Evolutionary conservation across 441 rosid genomes (phyloP).

Genomic region (Aquilaria agallochum): DNA sequence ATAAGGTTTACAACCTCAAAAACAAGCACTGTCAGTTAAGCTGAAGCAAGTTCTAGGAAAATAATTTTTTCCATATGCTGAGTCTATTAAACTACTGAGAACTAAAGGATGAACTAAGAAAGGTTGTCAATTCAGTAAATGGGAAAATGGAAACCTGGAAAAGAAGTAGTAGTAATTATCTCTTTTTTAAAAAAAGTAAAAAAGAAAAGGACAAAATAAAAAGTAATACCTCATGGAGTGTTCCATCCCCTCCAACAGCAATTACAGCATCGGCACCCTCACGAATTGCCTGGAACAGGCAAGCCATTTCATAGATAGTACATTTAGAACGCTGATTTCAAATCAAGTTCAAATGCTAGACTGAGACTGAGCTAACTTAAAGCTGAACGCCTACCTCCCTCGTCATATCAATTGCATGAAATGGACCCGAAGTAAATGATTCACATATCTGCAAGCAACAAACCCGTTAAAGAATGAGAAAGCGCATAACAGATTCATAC

Average conservation of each 20-base stretch:
- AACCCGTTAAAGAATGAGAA: background rate
- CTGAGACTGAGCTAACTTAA: background rate
- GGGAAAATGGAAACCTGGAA: too few relatives aligned
- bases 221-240: constrained; percentile 80
- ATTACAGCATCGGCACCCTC: constrained; percentile 95
- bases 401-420: constrained; percentile 87
- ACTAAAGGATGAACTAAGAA: background rate
- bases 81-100: too few relatives aligned
- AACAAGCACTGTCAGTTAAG: too few relatives aligned
- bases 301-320: constrained; percentile 16
- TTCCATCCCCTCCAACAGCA: constrained; percentile 99
- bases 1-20: too few relatives aligned
- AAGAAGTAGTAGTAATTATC: too few relatives aligned
- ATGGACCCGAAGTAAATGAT: constrained; percentile 89
- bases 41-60: too few relatives aligned
- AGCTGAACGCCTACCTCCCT: constrained; percentile 61
- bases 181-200: too few relatives aligned
- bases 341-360: constrained; percentile 8
- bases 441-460: constrained; percentile 58
- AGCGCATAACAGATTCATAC: background rate
- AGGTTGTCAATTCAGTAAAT: background rate
- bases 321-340: constrained; percentile 1
- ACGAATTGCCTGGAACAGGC: constrained; percentile 61
- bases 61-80: too few relatives aligned
- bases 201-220: background rate